Conservation (phyloP, 106 monocot species). For the Dioscorea dumetorum region DNA sequence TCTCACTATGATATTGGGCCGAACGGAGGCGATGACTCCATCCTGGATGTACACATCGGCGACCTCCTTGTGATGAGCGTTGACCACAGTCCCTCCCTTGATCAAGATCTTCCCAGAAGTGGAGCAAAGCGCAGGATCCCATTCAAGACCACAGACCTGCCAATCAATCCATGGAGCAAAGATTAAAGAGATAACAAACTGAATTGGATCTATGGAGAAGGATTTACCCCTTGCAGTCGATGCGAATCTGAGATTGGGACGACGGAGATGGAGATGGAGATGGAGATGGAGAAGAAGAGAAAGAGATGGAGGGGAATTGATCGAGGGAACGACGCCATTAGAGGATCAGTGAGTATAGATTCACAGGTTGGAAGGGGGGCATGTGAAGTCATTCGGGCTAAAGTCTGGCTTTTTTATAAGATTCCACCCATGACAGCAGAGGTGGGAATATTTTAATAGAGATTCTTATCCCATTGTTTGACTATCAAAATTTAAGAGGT, state of each 20-base stretch:
- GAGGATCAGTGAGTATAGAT: neutral
- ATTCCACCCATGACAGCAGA: no score
- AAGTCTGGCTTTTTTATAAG: neutral
- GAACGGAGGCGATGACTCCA: constrained; percentile 61
- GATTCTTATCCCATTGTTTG: no score
- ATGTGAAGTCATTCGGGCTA: neutral
- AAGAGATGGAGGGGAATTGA: neutral
- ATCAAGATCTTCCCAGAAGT: constrained; percentile 62
- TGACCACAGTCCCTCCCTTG: constrained; percentile 94
- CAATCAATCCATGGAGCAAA: neutral
- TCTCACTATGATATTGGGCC: constrained; percentile 64
- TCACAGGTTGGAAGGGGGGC: neutral
- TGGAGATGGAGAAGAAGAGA: constrained; percentile 6
- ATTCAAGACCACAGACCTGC: constrained; percentile 30
- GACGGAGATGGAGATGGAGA: constrained; percentile 4
- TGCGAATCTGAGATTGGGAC: constrained; percentile 1
- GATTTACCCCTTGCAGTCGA: constrained; percentile 17
- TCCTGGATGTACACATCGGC: constrained; percentile 95
- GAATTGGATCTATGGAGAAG: neutral
- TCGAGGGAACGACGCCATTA: neutral
- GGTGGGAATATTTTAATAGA: no score
- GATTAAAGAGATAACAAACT: neutral
- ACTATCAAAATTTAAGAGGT: no score
- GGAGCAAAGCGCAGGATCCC: constrained; percentile 8
- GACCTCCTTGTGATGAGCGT: constrained; percentile 81